Evolutionary conservation across 2,329 filamentous ascomycete genomes (phyloP).

Genomic region (Metarhizium brunneum): DNA sequence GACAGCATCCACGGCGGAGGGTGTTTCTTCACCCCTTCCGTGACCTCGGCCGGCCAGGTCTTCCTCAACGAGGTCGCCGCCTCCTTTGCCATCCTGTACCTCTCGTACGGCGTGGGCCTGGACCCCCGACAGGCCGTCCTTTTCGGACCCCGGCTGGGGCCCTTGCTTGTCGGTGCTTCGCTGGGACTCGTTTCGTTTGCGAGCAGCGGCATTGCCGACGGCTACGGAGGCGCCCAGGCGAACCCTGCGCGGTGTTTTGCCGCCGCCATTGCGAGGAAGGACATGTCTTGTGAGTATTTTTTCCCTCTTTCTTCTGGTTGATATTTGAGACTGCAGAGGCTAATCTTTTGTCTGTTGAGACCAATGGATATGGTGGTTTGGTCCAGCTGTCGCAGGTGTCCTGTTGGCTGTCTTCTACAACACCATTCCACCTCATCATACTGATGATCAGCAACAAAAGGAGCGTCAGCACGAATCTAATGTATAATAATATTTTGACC

Average conservation of each 20-base stretch:
- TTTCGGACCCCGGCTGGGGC: constrained; percentile 38
- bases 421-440: constrained; percentile 20
- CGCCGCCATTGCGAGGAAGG: constrained; percentile 26
- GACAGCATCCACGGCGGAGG: constrained; percentile 23
- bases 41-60: constrained; percentile 27
- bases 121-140: constrained; percentile 40
- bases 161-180: constrained; percentile 35
- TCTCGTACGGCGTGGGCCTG: constrained; percentile 42
- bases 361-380: constrained; percentile 30
- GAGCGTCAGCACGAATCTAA: not conserved
- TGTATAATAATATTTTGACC: no score
- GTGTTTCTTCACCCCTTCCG: constrained; percentile 24
- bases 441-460: not conserved
- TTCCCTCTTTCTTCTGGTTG: not conserved
- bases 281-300: constrained; percentile 11
- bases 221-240: constrained; percentile 32
- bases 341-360: constrained; percentile 1
- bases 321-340: not conserved
- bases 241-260: constrained; percentile 37
- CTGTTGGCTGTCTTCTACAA: constrained; percentile 19
- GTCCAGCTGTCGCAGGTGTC: constrained; percentile 19
- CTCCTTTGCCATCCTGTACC: constrained; percentile 21
- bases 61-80: constrained; percentile 39
- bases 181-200: constrained; percentile 27
- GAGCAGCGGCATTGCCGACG: constrained; percentile 26